Percentiles rank a stretch among this genome's conserved stretches.
Conservation (phyloP, 805 yeast species). For the Ogataea paraovalis region DNA sequence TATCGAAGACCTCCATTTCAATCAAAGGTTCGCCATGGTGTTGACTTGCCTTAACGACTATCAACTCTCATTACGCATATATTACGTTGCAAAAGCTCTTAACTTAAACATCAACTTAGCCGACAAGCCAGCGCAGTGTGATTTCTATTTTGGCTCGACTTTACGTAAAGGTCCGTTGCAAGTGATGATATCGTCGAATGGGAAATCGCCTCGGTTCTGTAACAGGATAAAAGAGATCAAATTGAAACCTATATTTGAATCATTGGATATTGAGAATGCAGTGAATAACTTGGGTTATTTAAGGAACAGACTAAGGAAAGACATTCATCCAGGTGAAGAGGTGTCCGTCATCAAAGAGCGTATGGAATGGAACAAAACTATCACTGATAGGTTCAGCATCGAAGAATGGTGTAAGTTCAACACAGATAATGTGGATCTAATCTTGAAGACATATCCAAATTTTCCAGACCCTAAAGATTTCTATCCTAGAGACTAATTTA, state of each 20-base stretch:
- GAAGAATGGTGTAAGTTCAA: conserved; percentile 54
- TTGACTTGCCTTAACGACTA: conserved; percentile 76
- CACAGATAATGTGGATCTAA: conserved; percentile 33
- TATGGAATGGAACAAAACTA: conserved; percentile 66
- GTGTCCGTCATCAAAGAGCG: conserved; percentile 48
- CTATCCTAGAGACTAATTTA: neutral
- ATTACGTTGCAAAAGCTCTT: conserved; percentile 41
- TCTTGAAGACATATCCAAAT: conserved; percentile 48
- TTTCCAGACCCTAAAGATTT: conserved; percentile 37
- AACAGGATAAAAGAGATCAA: conserved; percentile 54
- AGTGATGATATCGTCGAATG: conserved; percentile 79
- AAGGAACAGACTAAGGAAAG: conserved; percentile 44
- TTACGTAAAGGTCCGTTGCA: conserved; percentile 70
- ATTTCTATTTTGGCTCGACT: conserved; percentile 80
- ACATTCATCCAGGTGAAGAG: conserved; percentile 42
- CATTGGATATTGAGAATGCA: conserved; percentile 46
- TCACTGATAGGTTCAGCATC: conserved; percentile 58
- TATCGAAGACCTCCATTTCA: conserved; percentile 33
- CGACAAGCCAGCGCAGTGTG: conserved; percentile 80
- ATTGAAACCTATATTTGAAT: conserved; percentile 40
- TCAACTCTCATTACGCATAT: conserved; percentile 51
- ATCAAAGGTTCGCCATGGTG: conserved; percentile 55
- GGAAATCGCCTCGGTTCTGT: conserved; percentile 75
- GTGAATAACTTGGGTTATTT: conserved; percentile 57
- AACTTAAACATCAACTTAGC: conserved; percentile 72